Conservation (phyloP, 768 basidiomycete genomes). For the Suillus subluteus region DNA sequence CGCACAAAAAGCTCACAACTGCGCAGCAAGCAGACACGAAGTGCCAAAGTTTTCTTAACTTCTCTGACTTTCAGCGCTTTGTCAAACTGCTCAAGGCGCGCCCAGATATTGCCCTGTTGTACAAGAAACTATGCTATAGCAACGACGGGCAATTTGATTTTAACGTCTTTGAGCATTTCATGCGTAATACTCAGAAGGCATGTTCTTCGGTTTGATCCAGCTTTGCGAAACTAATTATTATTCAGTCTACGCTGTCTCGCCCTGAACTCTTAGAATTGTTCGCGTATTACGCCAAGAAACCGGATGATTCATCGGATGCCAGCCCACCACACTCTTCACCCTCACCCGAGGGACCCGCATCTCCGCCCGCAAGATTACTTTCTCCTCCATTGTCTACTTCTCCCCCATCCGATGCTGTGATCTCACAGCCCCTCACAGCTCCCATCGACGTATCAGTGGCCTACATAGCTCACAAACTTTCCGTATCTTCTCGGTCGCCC, state of each 20-base stretch:
- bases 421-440: not conserved
- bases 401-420: slow-evolving; percentile 9
- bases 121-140: slow-evolving; percentile 42
- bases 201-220: slow-evolving; percentile 14
- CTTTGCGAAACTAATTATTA: slow-evolving; percentile 16
- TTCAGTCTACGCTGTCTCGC: slow-evolving; percentile 40
- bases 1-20: slow-evolving; percentile 1
- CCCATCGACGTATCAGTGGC: not conserved
- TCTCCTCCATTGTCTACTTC: slow-evolving; percentile 10
- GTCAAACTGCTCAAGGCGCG: slow-evolving; percentile 84
- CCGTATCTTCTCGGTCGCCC: slow-evolving; percentile 9
- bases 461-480: slow-evolving; percentile 11
- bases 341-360: not conserved
- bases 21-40: slow-evolving; percentile 65
- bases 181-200: slow-evolving; percentile 56
- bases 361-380: slow-evolving; percentile 1
- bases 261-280: slow-evolving; percentile 41
- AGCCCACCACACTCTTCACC: not conserved
- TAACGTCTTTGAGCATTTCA: slow-evolving; percentile 51
- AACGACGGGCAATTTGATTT: slow-evolving; percentile 40
- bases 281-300: slow-evolving; percentile 35
- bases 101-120: slow-evolving; percentile 76
- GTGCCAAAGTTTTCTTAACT: slow-evolving; percentile 66
- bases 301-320: slow-evolving; percentile 1
- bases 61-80: slow-evolving; percentile 78